Evolutionary conservation across 208 protist species (phyloP), one percentile per base, ranked within the genome.

Genomic region (Leishmania amazonensis): DNA sequence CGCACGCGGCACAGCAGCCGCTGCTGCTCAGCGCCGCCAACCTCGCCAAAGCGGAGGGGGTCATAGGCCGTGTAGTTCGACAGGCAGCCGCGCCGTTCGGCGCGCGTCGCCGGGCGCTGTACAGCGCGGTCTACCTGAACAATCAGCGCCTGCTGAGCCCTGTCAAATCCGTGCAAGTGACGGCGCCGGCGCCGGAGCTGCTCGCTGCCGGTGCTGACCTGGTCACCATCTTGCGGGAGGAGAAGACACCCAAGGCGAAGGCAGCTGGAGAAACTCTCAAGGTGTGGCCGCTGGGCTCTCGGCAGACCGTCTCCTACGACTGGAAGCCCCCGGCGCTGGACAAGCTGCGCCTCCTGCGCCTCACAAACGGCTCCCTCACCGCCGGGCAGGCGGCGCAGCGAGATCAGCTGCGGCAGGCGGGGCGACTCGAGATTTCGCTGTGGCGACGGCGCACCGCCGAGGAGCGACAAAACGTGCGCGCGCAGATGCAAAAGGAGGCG

Each of bases 251-350:
- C 40, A 70, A n/a, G 42, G 38, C 75, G 28, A 72, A 24, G 58
- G 58, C 42, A 28, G 54, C 65, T 31, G 42, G 65, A 9, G 70
- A 53, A 54, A n/a, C 53, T 42, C 40, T 80, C 74, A 80, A 42
- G 47, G 70, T 90, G 70, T 97, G 94, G 94, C 94, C 92, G 13
- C 84, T 96, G 65, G 94, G 94, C 64, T 80, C 91, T 13, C 84
- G 87, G 21, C 88, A 93, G 81, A 76, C 78, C 13, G 87, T 96
- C 35, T 89, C 82, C 31, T 95, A 95, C 80, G 75, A 90, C 71
- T 96, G 92, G 89, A 73, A 82, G n/a, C 81, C 81, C 28, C 75
- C 88, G 5, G 78, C 82, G 51, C 62, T 94, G 49, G 90, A 96
- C 28, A 91, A 83, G 83, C 79, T 90, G 51, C 83, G 83, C 3